Evolutionary conservation across 164 flowering plant species (phyloP).

Genomic region (Vitis labrusca): DNA sequence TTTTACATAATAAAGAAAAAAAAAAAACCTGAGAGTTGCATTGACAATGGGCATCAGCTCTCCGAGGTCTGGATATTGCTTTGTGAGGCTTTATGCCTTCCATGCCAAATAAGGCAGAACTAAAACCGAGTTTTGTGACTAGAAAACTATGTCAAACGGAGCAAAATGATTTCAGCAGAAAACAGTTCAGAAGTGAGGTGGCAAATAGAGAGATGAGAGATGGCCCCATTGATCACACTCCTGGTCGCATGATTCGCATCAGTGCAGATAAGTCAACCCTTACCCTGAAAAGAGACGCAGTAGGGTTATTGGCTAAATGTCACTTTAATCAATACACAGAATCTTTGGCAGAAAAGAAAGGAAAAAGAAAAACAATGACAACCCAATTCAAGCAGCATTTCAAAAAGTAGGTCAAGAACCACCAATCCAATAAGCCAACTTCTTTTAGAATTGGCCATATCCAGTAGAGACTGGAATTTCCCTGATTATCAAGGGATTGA

Average conservation of each 20-base stretch:
- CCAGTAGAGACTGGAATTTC: no score
- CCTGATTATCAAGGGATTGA: no score
- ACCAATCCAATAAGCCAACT: no score
- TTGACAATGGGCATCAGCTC: slow-evolving; percentile 1
- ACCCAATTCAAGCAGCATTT: no score
- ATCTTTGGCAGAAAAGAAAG: no score
- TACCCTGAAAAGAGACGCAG: slow-evolving; percentile 16
- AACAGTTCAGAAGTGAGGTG: not conserved
- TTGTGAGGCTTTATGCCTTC: not conserved
- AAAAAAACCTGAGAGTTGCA: not conserved
- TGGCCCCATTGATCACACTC: not conserved
- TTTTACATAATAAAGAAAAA: slow-evolving; percentile 12
- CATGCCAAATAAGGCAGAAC: not conserved
- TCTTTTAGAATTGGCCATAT: no score
- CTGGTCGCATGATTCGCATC: not conserved
- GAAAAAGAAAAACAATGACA: no score
- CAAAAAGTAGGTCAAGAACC: no score
- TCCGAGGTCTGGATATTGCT: no score
- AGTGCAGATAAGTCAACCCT: slow-evolving; percentile 12
- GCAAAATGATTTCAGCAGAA: not conserved
- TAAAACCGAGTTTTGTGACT: not conserved
- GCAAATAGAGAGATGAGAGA: not conserved
- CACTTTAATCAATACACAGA: not conserved
- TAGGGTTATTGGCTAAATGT: no score
- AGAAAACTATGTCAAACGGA: not conserved